A percentile compares a stretch with the other conserved stretches of the same genome.
Evolutionary conservation across 768 basidiomycete genomes (phyloP).

Genomic region (Fistulinella prunicolor): DNA sequence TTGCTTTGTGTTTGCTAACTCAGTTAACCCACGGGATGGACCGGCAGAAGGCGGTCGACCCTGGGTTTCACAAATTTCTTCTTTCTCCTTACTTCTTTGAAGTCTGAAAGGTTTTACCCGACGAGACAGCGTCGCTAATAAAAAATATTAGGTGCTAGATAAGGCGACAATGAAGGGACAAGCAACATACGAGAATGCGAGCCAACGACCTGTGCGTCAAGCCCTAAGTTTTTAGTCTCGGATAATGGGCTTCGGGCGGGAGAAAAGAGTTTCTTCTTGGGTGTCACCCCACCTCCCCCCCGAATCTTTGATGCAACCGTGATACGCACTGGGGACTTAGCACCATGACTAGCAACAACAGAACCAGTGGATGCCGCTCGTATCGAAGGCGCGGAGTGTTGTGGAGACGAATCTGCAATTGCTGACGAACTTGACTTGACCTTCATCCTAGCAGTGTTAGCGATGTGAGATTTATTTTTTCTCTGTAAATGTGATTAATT

Average conservation of each 20-base stretch:
- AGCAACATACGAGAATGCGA: constrained; percentile 22
- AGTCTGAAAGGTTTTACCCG: constrained; percentile 12
- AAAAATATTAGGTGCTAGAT: background rate
- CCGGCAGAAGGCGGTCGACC: constrained; percentile 2
- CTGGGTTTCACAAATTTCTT: constrained; percentile 1
- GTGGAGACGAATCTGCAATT: constrained; percentile 10
- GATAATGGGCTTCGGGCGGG: constrained; percentile 22
- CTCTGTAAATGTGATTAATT: constrained; percentile 3
- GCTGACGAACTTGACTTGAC: constrained; percentile 8
- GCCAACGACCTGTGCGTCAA: constrained; percentile 7
- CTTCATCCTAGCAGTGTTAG: constrained; percentile 5
- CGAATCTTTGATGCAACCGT: constrained; percentile 18
- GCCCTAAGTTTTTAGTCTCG: constrained; percentile 20
- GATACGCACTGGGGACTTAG: constrained; percentile 22
- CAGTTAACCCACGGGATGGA: constrained; percentile 1
- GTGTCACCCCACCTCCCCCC: constrained; percentile 18
- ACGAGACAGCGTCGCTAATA: constrained; percentile 13
- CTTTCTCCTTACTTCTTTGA: constrained; percentile 8
- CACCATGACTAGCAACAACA: background rate
- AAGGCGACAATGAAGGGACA: background rate
- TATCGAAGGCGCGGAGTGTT: constrained; percentile 1
- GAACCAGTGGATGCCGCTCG: constrained; percentile 11
- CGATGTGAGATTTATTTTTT: constrained; percentile 15
- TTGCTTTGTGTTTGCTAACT: constrained; percentile 7
- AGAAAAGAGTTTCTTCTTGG: constrained; percentile 25